phyloP scores from a whole-genome alignment of 2,329 filamentous ascomycete species.

The Fusarium marasasianum region DNA sequence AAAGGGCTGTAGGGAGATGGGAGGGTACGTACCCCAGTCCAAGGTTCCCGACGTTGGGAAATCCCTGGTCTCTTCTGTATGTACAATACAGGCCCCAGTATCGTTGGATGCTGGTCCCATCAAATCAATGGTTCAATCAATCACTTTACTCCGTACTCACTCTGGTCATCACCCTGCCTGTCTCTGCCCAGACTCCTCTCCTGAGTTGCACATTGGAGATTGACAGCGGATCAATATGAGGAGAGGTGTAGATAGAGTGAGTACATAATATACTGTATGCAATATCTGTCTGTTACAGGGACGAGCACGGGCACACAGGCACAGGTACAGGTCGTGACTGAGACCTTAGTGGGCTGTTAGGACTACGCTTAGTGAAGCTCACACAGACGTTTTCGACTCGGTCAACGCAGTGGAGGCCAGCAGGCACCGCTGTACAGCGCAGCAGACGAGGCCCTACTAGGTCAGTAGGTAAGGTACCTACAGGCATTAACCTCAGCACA shows the following conservation, averaged over 20 bases:
- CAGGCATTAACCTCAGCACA: neutral
- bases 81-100: conserved; percentile 14
- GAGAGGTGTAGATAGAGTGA: conserved; percentile 19
- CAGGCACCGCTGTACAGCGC: neutral
- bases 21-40: conserved; percentile 20
- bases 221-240: conserved; percentile 24
- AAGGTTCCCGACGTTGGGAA: conserved; percentile 9
- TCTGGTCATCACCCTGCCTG: conserved; percentile 22
- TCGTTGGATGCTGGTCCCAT: conserved; percentile 29
- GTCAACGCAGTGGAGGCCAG: neutral
- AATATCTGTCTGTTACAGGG: conserved; percentile 26
- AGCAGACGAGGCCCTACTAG: neutral
- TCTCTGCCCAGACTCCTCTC: conserved; percentile 31
- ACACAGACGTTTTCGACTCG: conserved; percentile 28
- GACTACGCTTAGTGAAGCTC: conserved; percentile 26
- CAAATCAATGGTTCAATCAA: conserved; percentile 22
- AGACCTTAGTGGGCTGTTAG: conserved; percentile 22
- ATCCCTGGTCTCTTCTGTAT: conserved; percentile 7
- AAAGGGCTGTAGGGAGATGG: conserved; percentile 2
- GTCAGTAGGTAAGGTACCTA: neutral
- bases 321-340: conserved; percentile 20
- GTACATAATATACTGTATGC: neutral
- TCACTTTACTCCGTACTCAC: conserved; percentile 13
- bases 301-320: conserved; percentile 25
- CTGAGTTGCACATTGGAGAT: conserved; percentile 31